Percentiles rank a stretch among this genome's conserved stretches.
Evolutionary conservation across 768 basidiomycete species (phyloP).

Genomic region (Kwoniella pini): DNA sequence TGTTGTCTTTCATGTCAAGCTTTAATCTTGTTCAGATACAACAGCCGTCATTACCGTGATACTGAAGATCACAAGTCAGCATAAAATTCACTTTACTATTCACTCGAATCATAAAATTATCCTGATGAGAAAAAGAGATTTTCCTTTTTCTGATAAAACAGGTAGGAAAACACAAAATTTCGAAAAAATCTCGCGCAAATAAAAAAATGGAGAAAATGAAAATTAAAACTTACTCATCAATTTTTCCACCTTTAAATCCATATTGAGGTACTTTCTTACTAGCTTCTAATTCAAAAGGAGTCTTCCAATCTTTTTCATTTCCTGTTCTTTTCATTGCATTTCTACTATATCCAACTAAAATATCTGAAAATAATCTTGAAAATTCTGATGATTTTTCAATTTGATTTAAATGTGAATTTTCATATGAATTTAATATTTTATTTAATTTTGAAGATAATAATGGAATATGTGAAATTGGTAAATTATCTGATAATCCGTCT

Average conservation of each 20-base stretch:
- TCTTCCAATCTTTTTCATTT: slow-evolving; percentile 47
- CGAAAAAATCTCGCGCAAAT: no score
- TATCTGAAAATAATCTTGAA: slow-evolving; percentile 49
- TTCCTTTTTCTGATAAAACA: no score
- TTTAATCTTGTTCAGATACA: slow-evolving; percentile 33
- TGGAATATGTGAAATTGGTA: slow-evolving; percentile 45
- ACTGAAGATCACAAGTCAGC: no score
- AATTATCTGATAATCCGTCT: slow-evolving; percentile 54
- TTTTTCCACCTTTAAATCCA: slow-evolving; percentile 51
- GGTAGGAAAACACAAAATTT: no score
- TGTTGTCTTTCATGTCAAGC: no score
- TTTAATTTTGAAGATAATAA: slow-evolving; percentile 37
- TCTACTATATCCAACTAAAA: slow-evolving; percentile 50
- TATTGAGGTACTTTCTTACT: slow-evolving; percentile 38
- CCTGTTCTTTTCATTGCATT: slow-evolving; percentile 51
- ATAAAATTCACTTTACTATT: no score
- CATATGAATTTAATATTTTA: slow-evolving; percentile 31
- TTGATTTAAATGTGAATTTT: slow-evolving; percentile 42
- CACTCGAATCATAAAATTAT: no score
- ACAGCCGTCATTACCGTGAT: slow-evolving; percentile 53
- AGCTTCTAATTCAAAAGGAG: slow-evolving; percentile 54
- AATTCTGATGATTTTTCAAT: slow-evolving; percentile 37
- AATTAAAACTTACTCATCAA: slow-evolving; percentile 51
- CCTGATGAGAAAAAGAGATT: no score
- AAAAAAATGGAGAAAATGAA: no score